These are phyloP conservation scores for Populus tomentosa DNA, from an alignment of 441 rosid species.

Conservation along the genomic window DNA sequence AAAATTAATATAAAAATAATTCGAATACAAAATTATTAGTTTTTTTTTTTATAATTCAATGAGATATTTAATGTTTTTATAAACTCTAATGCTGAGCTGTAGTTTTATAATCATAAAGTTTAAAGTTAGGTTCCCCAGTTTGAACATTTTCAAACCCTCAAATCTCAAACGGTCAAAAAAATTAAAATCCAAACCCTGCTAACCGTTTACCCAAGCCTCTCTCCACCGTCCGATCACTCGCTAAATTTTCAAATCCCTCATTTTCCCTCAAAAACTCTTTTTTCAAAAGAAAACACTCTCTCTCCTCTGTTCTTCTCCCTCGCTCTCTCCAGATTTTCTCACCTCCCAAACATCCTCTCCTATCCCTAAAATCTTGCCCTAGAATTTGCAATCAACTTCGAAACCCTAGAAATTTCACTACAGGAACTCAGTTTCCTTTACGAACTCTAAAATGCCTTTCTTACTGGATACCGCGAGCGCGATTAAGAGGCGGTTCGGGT, in stretches of 20 bases:
- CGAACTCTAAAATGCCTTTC: slow-evolving; percentile 51
- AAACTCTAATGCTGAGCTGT: too few relatives aligned
- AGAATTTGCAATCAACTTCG: neutral
- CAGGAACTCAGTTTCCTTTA: neutral
- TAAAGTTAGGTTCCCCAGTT: neutral
- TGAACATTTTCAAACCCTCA: neutral
- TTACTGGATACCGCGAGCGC: slow-evolving; percentile 82
- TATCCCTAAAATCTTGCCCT: neutral
- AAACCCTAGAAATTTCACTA: neutral
- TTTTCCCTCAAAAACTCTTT: slow-evolving; percentile 3
- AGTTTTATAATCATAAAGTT: neutral
- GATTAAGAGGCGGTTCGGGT: slow-evolving; percentile 79
- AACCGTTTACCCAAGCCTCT: slow-evolving; percentile 35
- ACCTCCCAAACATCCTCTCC: neutral
- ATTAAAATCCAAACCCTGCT: slow-evolving; percentile 35
- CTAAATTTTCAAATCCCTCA: neutral
- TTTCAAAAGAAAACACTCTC: slow-evolving; percentile 23
- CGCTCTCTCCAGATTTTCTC: slow-evolving; percentile 14
- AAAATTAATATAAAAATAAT: too few relatives aligned
- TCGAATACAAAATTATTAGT: too few relatives aligned
- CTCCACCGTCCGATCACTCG: slow-evolving; percentile 40
- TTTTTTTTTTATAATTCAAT: too few relatives aligned
- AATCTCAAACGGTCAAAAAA: slow-evolving; percentile 27
- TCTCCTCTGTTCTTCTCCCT: neutral
- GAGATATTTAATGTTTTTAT: too few relatives aligned